Evolutionary conservation across 257 asterid genomes (phyloP), one percentile per base, ranked within the genome.

Genomic region (Solanum neorickii): DNA sequence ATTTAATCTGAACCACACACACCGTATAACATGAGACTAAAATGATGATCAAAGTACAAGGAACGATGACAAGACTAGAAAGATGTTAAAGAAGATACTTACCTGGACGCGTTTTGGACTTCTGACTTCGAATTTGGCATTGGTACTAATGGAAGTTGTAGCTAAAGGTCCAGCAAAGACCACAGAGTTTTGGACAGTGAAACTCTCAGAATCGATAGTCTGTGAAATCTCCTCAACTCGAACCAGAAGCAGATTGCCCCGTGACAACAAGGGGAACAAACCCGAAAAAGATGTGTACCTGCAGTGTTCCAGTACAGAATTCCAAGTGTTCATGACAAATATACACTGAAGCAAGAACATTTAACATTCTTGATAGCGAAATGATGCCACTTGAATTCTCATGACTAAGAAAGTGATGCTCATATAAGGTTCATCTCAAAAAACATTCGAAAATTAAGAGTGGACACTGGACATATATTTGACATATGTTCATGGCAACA

Each of bases 21-120:
- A 75, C 25, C 14, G 62, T 27, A 88, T 33, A 85, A 85, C 72
- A 23, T 44, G 47, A 70, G 33, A 65, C 49, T n/a, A 7, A 66
- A 20, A 42, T 35, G 72, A 86, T 14, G 73, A 73, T 27, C 23
- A 66, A 66, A 73, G 42, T 73, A 29, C 3, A 12, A 60, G 12
- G 35, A 35, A 73, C 12, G 76, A 86, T 82, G 52, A 76, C 35
- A n/a, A 21, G 65, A 73, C 31, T 60, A 39, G 21, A 18, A n/a
- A 47, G 37, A 42, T 86, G 87, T 25, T 6, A 12, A 70, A 70
- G 83, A 72, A 33, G 31, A 72, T 70, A 86, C 3, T 12, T 6
- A 96, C 99, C 98, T 97, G 99, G 88, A 97, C 98, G 15, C 99
- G 94, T 73, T 94, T 94, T 60, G 99, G 99, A 89, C 99, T 97